phyloP scores from a whole-genome alignment of 345 rosid species.

The Kernera saxatilis region DNA sequence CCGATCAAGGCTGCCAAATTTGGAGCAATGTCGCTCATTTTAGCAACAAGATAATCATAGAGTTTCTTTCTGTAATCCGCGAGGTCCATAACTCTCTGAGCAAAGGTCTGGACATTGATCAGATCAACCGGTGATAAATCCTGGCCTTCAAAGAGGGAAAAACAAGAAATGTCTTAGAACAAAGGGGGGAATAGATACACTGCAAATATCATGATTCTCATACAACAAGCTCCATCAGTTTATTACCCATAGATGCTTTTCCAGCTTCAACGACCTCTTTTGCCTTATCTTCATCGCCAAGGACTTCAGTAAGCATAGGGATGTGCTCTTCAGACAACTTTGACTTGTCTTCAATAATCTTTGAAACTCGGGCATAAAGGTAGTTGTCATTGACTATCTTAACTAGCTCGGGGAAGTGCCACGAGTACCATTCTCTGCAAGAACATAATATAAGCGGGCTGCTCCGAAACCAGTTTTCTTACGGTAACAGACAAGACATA shows the following conservation, averaged over 20 bases:
- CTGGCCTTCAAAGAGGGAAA: constrained; percentile 51
- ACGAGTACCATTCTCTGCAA: constrained; percentile 94
- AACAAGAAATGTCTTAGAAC: neutral
- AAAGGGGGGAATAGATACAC: neutral
- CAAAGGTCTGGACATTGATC: constrained; percentile 74
- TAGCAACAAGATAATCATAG: constrained; percentile 72
- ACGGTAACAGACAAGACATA: neutral
- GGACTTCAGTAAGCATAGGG: constrained; percentile 54
- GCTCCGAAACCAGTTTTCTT: neutral
- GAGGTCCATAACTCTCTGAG: constrained; percentile 80
- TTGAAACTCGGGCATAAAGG: constrained; percentile 68
- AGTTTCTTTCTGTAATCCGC: constrained; percentile 86
- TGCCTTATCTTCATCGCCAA: constrained; percentile 95
- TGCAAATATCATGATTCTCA: neutral
- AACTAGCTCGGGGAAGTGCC: constrained; percentile 95
- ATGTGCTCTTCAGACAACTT: constrained; percentile 56
- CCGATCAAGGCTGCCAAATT: constrained; percentile 90
- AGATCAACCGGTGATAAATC: constrained; percentile 80
- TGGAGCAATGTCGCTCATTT: constrained; percentile 96
- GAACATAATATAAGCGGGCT: neutral
- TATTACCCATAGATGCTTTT: constrained; percentile 91
- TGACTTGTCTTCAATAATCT: constrained; percentile 68
- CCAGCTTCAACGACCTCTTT: constrained; percentile 90
- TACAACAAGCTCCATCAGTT: neutral
- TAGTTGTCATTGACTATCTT: constrained; percentile 95